Conservation (phyloP, 2,329 filamentous ascomycete species). For the Exophiala sideris region DNA sequence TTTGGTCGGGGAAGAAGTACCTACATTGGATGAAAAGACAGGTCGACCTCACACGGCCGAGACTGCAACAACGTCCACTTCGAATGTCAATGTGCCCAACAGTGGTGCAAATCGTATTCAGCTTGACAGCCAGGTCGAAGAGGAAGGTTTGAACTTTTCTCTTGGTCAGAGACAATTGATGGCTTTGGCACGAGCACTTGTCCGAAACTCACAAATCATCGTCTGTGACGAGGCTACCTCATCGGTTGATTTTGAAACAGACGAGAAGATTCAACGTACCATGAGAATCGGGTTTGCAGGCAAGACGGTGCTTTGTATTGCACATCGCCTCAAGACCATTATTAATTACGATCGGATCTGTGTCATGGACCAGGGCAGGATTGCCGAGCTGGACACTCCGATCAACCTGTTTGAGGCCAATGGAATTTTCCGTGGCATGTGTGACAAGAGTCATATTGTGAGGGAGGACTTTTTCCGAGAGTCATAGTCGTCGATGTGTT, state of each 20-base stretch:
- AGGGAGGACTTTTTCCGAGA: conserved; percentile 36
- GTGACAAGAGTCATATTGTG: conserved; percentile 75
- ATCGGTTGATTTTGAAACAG: conserved; percentile 91
- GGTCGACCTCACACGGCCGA: conserved; percentile 35
- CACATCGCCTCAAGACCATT: conserved; percentile 87
- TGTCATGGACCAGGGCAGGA: conserved; percentile 87
- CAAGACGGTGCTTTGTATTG: conserved; percentile 87
- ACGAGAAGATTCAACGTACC: conserved; percentile 88
- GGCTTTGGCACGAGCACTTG: conserved; percentile 86
- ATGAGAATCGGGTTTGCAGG: conserved; percentile 82
- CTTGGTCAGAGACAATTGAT: conserved; percentile 93
- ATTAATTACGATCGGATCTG: conserved; percentile 93
- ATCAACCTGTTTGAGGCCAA: conserved; percentile 66
- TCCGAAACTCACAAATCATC: conserved; percentile 84
- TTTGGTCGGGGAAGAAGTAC: conserved; percentile 47
- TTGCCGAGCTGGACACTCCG: conserved; percentile 82
- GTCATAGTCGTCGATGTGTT: conserved; percentile 1
- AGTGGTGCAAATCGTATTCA: conserved; percentile 57
- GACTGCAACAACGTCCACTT: conserved; percentile 22
- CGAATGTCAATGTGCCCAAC: conserved; percentile 22
- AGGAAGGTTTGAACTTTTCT: conserved; percentile 94
- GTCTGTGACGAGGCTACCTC: conserved; percentile 96
- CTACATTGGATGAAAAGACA: conserved; percentile 45
- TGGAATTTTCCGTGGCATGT: conserved; percentile 87
- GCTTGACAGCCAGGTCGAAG: conserved; percentile 81